phyloP scores from a whole-genome alignment of 768 basidiomycete genomes.

The Mycena metata region DNA sequence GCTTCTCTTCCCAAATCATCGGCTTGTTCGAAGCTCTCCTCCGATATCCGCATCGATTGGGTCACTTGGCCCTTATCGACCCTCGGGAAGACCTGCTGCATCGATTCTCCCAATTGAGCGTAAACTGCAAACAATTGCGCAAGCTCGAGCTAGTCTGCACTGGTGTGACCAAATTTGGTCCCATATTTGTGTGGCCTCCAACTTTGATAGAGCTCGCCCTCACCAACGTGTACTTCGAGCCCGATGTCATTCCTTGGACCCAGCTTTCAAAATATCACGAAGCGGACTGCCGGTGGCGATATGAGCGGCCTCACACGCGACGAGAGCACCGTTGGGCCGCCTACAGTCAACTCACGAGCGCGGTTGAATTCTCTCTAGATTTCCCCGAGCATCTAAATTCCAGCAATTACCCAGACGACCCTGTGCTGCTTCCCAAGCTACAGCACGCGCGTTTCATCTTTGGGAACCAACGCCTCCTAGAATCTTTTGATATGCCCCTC shows the following conservation, averaged over 20 bases:
- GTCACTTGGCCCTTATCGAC: neutral
- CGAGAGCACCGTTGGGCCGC: neutral
- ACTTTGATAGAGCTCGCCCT: neutral
- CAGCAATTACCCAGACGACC: neutral
- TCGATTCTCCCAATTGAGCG: neutral
- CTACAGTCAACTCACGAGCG: neutral
- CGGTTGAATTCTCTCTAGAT: neutral
- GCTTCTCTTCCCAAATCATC: neutral
- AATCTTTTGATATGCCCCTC: neutral
- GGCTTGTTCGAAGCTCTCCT: neutral
- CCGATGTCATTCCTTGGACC: slow-evolving; percentile 6
- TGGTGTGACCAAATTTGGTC: neutral
- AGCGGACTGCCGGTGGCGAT: neutral
- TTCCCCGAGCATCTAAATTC: neutral
- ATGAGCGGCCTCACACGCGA: neutral
- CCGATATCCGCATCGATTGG: neutral
- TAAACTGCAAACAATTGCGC: neutral
- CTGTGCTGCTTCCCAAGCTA: slow-evolving; percentile 1
- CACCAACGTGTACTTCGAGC: neutral
- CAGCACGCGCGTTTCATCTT: neutral
- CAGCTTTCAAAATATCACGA: slow-evolving; percentile 16
- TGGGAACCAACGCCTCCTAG: neutral
- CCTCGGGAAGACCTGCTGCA: neutral
- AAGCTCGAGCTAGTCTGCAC: neutral
- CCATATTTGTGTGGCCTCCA: neutral